Evolutionary conservation across 1,284 basidiomycete genomes (phyloP).

Genomic region (Wallemia hederae): DNA sequence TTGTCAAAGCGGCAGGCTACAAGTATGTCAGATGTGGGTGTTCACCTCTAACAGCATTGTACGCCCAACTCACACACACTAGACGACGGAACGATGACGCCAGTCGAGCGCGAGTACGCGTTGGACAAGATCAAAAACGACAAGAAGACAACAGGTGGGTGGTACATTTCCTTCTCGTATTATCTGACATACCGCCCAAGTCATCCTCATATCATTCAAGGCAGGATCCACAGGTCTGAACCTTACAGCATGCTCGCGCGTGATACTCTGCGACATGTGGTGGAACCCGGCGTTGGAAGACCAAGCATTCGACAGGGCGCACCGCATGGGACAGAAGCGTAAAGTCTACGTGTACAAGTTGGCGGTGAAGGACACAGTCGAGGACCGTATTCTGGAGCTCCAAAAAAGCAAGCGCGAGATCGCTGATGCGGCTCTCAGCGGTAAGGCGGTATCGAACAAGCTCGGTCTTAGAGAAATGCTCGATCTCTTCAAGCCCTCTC

Average conservation of each 20-base stretch:
- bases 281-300: conserved; percentile 79
- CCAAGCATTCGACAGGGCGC: conserved; percentile 80
- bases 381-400: conserved; percentile 57
- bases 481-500: conserved; percentile 34
- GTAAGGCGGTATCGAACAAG: conserved; percentile 57
- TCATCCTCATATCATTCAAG: conserved; percentile 90
- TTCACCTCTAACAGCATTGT: not conserved
- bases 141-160: conserved; percentile 17
- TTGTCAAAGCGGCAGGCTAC: conserved; percentile 34
- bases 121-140: conserved; percentile 40
- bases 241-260: conserved; percentile 52
- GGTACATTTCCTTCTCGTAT: too few relatives aligned
- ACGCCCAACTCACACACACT: not conserved
- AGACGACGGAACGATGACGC: conserved; percentile 69
- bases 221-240: conserved; percentile 81
- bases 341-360: conserved; percentile 82
- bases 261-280: conserved; percentile 78
- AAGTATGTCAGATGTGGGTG: conserved; percentile 57
- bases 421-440: conserved; percentile 54
- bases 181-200: conserved; percentile 11
- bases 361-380: conserved; percentile 60
- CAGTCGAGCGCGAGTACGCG: conserved; percentile 40
- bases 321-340: conserved; percentile 51
- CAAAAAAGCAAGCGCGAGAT: conserved; percentile 67
- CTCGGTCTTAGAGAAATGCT: conserved; percentile 60